Evolutionary conservation across 2,329 filamentous ascomycete species (phyloP).

Genomic region (Colletotrichum sp.): DNA sequence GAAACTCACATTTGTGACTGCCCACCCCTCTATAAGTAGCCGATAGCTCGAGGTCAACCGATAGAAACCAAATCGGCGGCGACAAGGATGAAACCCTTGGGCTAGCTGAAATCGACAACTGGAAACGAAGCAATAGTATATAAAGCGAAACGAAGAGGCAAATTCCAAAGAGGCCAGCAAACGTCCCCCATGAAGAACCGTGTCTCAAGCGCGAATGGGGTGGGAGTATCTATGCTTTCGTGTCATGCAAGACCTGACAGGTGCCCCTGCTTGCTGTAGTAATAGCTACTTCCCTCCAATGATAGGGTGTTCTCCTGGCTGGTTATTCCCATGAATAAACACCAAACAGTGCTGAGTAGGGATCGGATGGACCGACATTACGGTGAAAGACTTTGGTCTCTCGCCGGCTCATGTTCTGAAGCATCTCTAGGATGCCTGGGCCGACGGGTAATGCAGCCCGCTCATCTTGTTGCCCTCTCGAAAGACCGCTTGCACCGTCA

Average conservation of each 20-base stretch:
- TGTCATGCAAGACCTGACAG: no score
- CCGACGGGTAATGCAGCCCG: not conserved
- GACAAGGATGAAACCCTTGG: fast-evolving
- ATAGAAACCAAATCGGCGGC: not conserved
- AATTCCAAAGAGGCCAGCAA: not conserved
- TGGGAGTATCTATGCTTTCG: no score
- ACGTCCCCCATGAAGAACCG: no score
- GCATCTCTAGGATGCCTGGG: not conserved
- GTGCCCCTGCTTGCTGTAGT: no score
- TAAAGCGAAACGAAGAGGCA: not conserved
- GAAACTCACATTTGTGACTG: not conserved
- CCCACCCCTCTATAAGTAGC: not conserved
- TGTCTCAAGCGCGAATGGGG: no score
- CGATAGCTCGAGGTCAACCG: not conserved
- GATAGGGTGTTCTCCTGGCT: not conserved
- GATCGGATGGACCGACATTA: not conserved
- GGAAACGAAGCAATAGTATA: not conserved
- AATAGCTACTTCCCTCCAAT: no score
- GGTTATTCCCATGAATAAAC: not conserved
- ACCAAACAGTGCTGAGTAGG: not conserved
- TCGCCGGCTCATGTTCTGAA: not conserved
- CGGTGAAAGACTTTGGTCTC: not conserved
- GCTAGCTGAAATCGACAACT: not conserved
- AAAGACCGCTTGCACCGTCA: not conserved
- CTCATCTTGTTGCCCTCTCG: not conserved